Evolutionary conservation across 2,329 filamentous ascomycete species (phyloP).

Genomic region (Neofusicoccum ribis): DNA sequence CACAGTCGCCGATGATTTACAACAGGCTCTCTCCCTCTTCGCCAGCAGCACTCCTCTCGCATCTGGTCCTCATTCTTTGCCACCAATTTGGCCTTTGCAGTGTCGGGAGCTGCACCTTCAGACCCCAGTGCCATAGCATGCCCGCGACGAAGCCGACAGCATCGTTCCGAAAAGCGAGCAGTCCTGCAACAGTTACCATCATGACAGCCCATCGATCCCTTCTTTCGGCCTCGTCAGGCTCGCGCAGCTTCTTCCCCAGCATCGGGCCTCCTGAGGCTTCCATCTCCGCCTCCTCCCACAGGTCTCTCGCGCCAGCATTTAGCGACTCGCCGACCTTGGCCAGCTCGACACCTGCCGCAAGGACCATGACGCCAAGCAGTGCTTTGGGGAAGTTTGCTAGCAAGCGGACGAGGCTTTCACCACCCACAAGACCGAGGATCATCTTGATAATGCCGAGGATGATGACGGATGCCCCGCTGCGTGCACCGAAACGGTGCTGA

Average conservation of each 20-base stretch:
- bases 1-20: not conserved
- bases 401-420: constrained; percentile 70
- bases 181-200: constrained; percentile 79
- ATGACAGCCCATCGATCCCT: constrained; percentile 82
- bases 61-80: not conserved
- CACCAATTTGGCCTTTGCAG: constrained; percentile 2
- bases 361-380: constrained; percentile 82
- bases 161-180: constrained; percentile 87
- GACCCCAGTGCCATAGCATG: constrained; percentile 73
- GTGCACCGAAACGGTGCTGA: constrained; percentile 87
- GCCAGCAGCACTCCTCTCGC: not conserved
- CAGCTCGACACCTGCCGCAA: constrained; percentile 85
- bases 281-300: constrained; percentile 45
- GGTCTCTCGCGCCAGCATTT: constrained; percentile 69
- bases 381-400: constrained; percentile 72
- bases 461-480: constrained; percentile 81
- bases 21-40: constrained; percentile 3
- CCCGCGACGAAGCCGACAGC: constrained; percentile 83
- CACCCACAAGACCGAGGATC: constrained; percentile 68
- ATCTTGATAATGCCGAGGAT: constrained; percentile 77
- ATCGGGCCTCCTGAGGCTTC: constrained; percentile 21
- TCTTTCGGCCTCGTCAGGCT: constrained; percentile 66
- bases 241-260: constrained; percentile 47
- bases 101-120: constrained; percentile 34
- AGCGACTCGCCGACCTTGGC: constrained; percentile 81